These are phyloP conservation scores for Neohortaea acidophila DNA, from an alignment of 495 filamentous ascomycete genomes.

Conservation along the genomic window DNA sequence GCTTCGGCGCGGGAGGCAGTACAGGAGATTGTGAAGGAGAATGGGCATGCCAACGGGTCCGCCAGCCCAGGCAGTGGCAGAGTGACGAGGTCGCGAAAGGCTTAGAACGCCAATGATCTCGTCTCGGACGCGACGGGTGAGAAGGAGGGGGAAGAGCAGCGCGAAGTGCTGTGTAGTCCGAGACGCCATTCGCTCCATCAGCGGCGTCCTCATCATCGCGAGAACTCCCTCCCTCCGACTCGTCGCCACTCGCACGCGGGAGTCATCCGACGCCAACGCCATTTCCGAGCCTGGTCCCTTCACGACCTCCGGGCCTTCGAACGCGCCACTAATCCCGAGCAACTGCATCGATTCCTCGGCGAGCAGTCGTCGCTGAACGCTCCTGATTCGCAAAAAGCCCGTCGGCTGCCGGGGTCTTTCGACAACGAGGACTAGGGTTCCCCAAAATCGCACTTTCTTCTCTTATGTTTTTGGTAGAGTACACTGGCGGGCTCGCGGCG, in stretches of 20 bases:
- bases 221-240: too few relatives aligned
- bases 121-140: not conserved
- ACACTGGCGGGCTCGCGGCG: not conserved
- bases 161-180: too few relatives aligned
- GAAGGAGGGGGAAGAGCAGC: too few relatives aligned
- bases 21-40: slow-evolving; percentile 9
- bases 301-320: slow-evolving; percentile 2
- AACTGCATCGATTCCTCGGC: not conserved
- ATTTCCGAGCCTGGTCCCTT: slow-evolving; percentile 2
- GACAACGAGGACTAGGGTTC: not conserved
- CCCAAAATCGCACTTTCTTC: not conserved
- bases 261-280: too few relatives aligned
- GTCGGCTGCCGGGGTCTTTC: not conserved
- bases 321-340: slow-evolving; percentile 1
- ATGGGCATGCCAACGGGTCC: not conserved
- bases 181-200: too few relatives aligned
- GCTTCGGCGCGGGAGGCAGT: too few relatives aligned
- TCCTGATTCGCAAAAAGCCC: not conserved
- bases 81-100: slow-evolving; percentile 14
- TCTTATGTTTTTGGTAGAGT: not conserved
- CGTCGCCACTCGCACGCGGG: too few relatives aligned
- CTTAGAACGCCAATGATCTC: slow-evolving; percentile 6
- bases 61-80: slow-evolving; percentile 2
- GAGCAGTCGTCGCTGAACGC: not conserved
- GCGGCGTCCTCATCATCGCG: too few relatives aligned